Evolutionary conservation across 192 early-diverging fungal species (phyloP), one percentile per base, ranked within the genome.

Genomic region (Chytriomyces hyalinus): DNA sequence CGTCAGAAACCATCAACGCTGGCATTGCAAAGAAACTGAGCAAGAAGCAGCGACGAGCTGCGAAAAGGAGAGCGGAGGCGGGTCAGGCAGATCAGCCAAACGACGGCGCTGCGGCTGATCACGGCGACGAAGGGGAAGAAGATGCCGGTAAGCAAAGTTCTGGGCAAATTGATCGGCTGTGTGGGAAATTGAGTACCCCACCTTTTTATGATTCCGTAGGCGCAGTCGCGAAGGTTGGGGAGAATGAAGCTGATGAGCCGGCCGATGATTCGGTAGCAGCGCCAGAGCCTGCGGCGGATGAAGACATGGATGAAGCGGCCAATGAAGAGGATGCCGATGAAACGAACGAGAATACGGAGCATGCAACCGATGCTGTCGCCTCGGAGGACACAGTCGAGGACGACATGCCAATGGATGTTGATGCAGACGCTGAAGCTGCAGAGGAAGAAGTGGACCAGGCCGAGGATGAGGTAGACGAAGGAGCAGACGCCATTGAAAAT

Each of bases 291-390:
- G 62, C 20, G 62, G 62, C 11, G 36, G 13, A 13, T 64, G 62
- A 64, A 24, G 62, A 64, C 17, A 26, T 28, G 17, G 62, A 15
- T 24, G 62, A 64, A 24, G 57, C 57, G 57, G 57, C 20, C 3
- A 20, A n/a, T 59, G 62, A 64, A 24, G 62, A 64, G 24, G 62
- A 13, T 64, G 22, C 36, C 36, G 62, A 64, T 10, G 62, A 64
- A 46, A 67, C 28, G 53, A 57, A 57, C 15, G 15, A 20, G 51
- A n/a, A 57, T 0, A n/a, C 51, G n/a, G 51, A 57, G 1, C 53
- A 13, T 57, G 53, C 53, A 57, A 20, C 53, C 15, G 53, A 13
- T 13, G 53, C 53, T 57, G 53, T 20, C 15, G 13, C 2, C 15
- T 57, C 53, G 53, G 53, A 13, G 4, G 53, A 57, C 15, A 20